Conservation (phyloP, 345 rosid species). For the Citrus trifoliata region DNA sequence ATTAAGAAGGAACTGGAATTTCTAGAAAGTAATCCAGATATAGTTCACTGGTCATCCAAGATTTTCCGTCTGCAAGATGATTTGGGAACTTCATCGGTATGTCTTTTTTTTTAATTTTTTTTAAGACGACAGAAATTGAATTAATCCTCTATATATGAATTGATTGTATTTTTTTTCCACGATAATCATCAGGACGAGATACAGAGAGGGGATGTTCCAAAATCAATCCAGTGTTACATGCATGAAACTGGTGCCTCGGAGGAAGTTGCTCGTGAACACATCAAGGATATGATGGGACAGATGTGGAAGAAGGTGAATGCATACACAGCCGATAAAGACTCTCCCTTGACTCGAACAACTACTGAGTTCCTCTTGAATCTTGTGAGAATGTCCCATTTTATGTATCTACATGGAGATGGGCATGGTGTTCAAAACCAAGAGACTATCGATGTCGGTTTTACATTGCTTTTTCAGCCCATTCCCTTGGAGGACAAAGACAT, state of each 20-base stretch:
- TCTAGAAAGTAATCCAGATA: too few species aligned
- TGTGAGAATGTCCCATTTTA: constrained; percentile 1
- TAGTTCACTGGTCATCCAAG: too few species aligned
- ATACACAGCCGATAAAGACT: neutral
- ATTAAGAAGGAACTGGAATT: too few species aligned
- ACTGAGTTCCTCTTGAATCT: neutral
- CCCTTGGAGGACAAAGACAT: neutral
- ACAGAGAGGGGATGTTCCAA: constrained; percentile 30
- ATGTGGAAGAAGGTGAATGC: constrained; percentile 30
- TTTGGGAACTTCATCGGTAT: constrained; percentile 24
- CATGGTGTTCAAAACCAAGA: neutral
- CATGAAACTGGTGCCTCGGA: constrained; percentile 27
- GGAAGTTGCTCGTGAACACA: constrained; percentile 21
- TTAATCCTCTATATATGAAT: too few species aligned
- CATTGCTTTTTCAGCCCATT: constrained; percentile 6
- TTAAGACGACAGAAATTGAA: too few species aligned
- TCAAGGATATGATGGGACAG: constrained; percentile 6
- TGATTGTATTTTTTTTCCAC: too few species aligned
- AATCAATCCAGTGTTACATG: constrained; percentile 41
- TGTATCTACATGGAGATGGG: constrained; percentile 14
- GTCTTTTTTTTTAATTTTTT: too few species aligned
- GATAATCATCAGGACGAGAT: too few species aligned
- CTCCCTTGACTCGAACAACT: neutral
- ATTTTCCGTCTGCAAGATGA: too few species aligned
- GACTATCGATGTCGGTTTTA: neutral